Conservation (phyloP, 2,329 filamentous ascomycete species). For the Colletotrichum theobromicola region DNA sequence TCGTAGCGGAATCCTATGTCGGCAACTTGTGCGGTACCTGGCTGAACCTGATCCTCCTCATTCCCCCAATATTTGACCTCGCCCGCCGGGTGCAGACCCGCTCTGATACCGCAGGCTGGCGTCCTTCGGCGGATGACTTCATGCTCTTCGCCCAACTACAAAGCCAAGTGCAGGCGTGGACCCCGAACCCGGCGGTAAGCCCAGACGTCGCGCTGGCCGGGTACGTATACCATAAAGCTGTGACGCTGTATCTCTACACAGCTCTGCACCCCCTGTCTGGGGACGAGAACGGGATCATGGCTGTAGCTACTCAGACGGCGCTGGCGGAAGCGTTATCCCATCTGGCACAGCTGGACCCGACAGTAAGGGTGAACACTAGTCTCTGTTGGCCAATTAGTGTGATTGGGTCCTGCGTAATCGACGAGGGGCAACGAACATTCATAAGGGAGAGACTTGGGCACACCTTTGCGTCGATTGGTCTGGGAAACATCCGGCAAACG, state of each 20-base stretch:
- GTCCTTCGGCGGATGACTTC: not conserved
- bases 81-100: conserved; percentile 33
- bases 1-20: conserved; percentile 35
- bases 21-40: conserved; percentile 44
- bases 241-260: not conserved
- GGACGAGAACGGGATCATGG: not conserved
- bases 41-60: conserved; percentile 41
- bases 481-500: not conserved
- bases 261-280: not conserved
- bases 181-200: not conserved
- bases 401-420: conserved; percentile 39
- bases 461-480: not conserved
- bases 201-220: not conserved
- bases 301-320: not conserved
- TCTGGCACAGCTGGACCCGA: conserved; percentile 32
- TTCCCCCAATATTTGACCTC: conserved; percentile 46
- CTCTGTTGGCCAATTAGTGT: conserved; percentile 44
- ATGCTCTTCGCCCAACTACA: not conserved
- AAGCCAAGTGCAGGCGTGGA: not conserved
- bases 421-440: conserved; percentile 38
- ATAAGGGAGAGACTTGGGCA: not conserved
- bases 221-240: not conserved
- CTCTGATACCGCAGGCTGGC: not conserved
- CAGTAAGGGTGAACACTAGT: conserved; percentile 41
- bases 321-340: not conserved